phyloP scores from a whole-genome alignment of 345 rosid species.

The Lumnitzera littorea region DNA sequence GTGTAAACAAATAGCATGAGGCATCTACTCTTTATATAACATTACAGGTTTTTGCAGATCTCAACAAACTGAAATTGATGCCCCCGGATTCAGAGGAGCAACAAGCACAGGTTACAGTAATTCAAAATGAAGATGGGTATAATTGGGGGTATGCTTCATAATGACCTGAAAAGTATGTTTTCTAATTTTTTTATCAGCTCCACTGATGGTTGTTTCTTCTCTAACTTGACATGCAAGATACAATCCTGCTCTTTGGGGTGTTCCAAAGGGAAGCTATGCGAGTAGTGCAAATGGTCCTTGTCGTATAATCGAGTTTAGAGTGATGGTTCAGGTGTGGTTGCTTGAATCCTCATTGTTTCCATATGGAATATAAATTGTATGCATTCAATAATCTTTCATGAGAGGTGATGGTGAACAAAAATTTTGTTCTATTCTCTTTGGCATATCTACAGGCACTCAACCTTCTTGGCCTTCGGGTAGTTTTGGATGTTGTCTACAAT shows the following conservation, averaged over 20 bases:
- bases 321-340: conserved; percentile 78
- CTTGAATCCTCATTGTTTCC: conserved; percentile 8
- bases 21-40: not conserved
- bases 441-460: conserved; percentile 52
- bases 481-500: conserved; percentile 92
- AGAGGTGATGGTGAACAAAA: conserved; percentile 6
- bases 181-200: conserved; percentile 4
- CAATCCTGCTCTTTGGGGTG: conserved; percentile 95
- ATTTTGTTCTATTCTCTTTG: conserved; percentile 6
- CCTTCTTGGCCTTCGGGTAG: conserved; percentile 54
- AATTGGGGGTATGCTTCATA: conserved; percentile 84
- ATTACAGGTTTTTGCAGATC: conserved; percentile 40
- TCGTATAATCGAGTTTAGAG: conserved; percentile 77
- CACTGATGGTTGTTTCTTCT: not conserved
- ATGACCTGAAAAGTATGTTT: conserved; percentile 2
- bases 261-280: conserved; percentile 97
- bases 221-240: conserved; percentile 39
- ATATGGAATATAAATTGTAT: not conserved
- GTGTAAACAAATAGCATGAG: not conserved
- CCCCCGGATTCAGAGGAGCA: conserved; percentile 81
- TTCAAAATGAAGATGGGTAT: conserved; percentile 77
- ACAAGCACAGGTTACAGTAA: conserved; percentile 58
- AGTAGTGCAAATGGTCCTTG: conserved; percentile 63
- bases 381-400: not conserved
- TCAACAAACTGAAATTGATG: conserved; percentile 45